These are phyloP conservation scores for Tephrocybe sp. DNA, from an alignment of 768 basidiomycete species.

Conservation along the genomic window DNA sequence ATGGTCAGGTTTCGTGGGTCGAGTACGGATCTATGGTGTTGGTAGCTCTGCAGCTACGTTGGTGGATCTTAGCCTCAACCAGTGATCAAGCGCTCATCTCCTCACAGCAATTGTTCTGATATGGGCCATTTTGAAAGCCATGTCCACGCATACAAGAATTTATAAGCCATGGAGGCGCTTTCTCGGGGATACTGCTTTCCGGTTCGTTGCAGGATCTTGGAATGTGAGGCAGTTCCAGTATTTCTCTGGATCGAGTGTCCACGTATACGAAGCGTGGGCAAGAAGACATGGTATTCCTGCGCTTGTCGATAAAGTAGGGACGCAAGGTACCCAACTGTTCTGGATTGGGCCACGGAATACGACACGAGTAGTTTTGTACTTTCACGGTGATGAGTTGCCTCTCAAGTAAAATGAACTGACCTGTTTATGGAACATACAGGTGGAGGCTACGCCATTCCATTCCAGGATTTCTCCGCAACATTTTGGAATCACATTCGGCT, in stretches of 20 bases:
- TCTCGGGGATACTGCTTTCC: slow-evolving; percentile 14
- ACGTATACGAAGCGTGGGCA: slow-evolving; percentile 22
- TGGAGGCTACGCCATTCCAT: slow-evolving; percentile 24
- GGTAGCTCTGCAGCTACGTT: not conserved
- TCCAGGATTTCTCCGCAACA: slow-evolving; percentile 15
- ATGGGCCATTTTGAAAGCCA: slow-evolving; percentile 15
- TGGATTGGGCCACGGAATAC: slow-evolving; percentile 31
- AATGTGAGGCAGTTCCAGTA: slow-evolving; percentile 22
- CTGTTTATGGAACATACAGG: slow-evolving; percentile 14
- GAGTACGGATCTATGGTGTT: not conserved
- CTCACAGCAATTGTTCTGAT: slow-evolving; percentile 14
- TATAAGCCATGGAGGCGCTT: slow-evolving; percentile 21
- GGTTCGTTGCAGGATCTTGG: slow-evolving; percentile 6
- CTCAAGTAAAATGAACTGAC: not conserved
- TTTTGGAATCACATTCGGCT: slow-evolving; percentile 24
- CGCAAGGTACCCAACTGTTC: slow-evolving; percentile 22
- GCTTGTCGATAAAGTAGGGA: slow-evolving; percentile 25
- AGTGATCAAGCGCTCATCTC: not conserved
- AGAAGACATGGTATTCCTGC: slow-evolving; percentile 17
- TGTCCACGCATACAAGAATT: slow-evolving; percentile 14
- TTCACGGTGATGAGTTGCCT: slow-evolving; percentile 24
- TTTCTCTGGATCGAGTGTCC: slow-evolving; percentile 16
- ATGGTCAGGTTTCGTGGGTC: slow-evolving; percentile 6
- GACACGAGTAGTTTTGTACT: slow-evolving; percentile 27
- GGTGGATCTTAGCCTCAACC: not conserved